Evolutionary conservation across 257 asterid genomes (phyloP).

Genomic region (Capsicum pubescens): DNA sequence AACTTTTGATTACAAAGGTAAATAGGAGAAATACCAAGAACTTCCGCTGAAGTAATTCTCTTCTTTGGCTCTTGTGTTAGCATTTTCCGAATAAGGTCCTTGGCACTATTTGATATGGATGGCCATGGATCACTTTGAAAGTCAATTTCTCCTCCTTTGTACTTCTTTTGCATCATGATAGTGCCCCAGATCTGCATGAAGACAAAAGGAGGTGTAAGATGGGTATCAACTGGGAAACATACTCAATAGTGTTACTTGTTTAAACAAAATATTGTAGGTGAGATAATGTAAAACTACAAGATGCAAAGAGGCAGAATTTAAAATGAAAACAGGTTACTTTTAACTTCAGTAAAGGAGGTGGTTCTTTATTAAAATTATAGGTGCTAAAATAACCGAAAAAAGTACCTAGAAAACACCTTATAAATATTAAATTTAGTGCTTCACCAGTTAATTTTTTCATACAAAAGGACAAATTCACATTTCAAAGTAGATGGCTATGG

Average conservation of each 20-base stretch:
- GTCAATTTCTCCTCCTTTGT: constrained; percentile 40
- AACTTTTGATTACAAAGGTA: too few relatives aligned
- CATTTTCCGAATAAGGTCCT: too few relatives aligned
- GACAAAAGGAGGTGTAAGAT: background rate
- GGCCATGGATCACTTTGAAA: too few relatives aligned
- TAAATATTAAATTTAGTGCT: too few relatives aligned
- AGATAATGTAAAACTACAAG: background rate
- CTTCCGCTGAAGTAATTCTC: too few relatives aligned
- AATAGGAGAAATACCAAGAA: too few relatives aligned
- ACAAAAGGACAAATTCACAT: background rate
- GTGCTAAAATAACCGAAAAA: too few relatives aligned
- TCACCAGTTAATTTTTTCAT: too few relatives aligned
- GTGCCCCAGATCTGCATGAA: constrained; percentile 88
- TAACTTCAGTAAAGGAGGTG: constrained; percentile 4
- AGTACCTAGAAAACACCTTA: too few relatives aligned
- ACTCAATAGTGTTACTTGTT: background rate
- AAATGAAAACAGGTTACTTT: background rate
- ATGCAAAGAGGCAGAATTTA: background rate
- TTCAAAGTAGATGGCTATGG: background rate
- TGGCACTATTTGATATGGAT: too few relatives aligned
- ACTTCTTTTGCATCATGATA: constrained; percentile 93
- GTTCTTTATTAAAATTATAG: background rate
- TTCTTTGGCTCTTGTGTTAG: too few relatives aligned
- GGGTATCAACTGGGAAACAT: background rate
- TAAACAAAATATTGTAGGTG: background rate